Conservation (phyloP, 1,284 basidiomycete species). For the Gymnopus androsaceus region DNA sequence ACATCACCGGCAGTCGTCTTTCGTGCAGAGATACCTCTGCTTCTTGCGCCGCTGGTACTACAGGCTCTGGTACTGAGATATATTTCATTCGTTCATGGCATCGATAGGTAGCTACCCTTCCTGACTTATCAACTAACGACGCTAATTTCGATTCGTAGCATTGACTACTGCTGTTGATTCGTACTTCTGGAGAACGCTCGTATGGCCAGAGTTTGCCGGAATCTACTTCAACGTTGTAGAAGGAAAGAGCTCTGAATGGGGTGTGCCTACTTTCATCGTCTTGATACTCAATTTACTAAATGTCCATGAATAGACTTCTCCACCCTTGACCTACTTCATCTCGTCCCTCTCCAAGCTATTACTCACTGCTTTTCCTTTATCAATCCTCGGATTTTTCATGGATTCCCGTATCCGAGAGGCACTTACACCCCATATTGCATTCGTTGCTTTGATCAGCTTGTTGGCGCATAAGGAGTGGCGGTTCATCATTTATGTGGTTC, state of each 20-base stretch:
- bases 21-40: conserved; percentile 77
- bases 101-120: conserved; percentile 47
- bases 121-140: not conserved
- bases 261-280: conserved; percentile 55
- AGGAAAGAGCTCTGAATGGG: conserved; percentile 91
- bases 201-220: conserved; percentile 89
- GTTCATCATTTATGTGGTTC: conserved; percentile 88
- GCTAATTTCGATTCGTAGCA: conserved; percentile 40
- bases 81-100: conserved; percentile 44
- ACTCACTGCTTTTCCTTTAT: conserved; percentile 65
- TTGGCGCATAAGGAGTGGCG: conserved; percentile 96
- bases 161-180: conserved; percentile 76
- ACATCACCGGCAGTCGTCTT: conserved; percentile 75
- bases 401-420: conserved; percentile 54
- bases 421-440: conserved; percentile 54
- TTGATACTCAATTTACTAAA: conserved; percentile 8
- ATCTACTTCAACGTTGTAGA: conserved; percentile 87
- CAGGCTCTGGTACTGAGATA: conserved; percentile 53
- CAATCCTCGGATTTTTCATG: conserved; percentile 49
- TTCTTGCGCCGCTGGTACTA: conserved; percentile 66
- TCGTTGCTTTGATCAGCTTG: conserved; percentile 70
- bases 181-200: conserved; percentile 74
- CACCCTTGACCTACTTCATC: conserved; percentile 72
- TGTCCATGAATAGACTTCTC: conserved; percentile 60
- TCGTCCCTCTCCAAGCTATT: conserved; percentile 80